Conservation (phyloP, 108 stramenopile genomes). For the Nitzschia sp. region DNA sequence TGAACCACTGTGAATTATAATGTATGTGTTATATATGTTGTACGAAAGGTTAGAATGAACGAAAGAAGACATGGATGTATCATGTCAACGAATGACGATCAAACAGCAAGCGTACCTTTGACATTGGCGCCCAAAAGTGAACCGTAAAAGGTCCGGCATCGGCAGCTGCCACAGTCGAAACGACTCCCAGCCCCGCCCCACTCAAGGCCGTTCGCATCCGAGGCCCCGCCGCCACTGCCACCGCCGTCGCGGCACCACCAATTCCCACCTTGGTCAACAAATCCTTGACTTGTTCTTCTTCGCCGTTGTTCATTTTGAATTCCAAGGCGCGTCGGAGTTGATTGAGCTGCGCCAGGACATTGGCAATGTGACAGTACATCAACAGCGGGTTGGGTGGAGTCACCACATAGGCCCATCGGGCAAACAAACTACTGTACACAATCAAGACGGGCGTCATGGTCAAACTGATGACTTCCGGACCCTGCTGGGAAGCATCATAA, state of each 20-base stretch:
- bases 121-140: constrained; percentile 85
- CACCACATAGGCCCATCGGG: constrained; percentile 80
- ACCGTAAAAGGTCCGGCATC: constrained; percentile 73
- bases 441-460: constrained; percentile 90
- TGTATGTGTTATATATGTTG: too few relatives aligned
- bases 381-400: constrained; percentile 78
- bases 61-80: too few relatives aligned
- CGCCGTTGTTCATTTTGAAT: constrained; percentile 63
- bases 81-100: too few relatives aligned
- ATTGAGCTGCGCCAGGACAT: constrained; percentile 81
- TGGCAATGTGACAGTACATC: constrained; percentile 71
- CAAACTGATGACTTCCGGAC: constrained; percentile 80
- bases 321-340: constrained; percentile 80
- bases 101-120: too few relatives aligned
- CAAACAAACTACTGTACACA: constrained; percentile 81
- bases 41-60: too few relatives aligned
- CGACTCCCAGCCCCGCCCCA: constrained; percentile 55
- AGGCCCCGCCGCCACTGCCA: constrained; percentile 62
- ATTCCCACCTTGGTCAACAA: constrained; percentile 60
- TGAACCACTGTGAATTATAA: too few relatives aligned
- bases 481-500: constrained; percentile 75
- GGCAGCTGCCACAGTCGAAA: constrained; percentile 71
- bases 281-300: constrained; percentile 68
- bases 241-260: constrained; percentile 62
- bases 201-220: constrained; percentile 43